Percentiles rank a stretch among this genome's conserved stretches.
Evolutionary conservation across 2,329 filamentous ascomycete genomes (phyloP).

Genomic region (Fusarium papillatum): DNA sequence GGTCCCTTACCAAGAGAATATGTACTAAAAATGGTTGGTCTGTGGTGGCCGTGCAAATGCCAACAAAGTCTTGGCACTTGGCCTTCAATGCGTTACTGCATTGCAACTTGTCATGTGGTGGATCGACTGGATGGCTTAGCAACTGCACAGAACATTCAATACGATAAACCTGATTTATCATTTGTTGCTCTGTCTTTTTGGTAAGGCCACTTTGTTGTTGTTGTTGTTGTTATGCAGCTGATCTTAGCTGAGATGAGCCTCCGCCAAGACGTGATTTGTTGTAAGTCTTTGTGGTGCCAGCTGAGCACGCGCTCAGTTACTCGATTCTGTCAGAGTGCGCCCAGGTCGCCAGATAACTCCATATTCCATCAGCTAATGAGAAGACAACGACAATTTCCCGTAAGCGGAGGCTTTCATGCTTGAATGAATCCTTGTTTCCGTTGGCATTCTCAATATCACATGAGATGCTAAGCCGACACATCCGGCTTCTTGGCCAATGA

Average conservation of each 20-base stretch:
- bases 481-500: conserved; percentile 10
- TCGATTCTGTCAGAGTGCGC: neutral
- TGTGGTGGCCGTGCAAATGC: neutral
- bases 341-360: neutral
- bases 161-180: neutral
- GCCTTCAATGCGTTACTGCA: neutral
- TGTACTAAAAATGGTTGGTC: neutral
- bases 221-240: neutral
- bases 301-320: neutral
- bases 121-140: neutral
- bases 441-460: neutral
- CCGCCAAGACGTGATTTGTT: neutral
- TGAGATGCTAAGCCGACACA: neutral
- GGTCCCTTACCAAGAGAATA: neutral
- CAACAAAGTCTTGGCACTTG: conserved; percentile 26
- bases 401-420: neutral
- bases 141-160: neutral
- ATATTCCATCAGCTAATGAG: neutral
- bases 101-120: neutral
- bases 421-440: neutral
- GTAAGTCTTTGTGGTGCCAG: neutral
- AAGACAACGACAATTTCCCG: neutral
- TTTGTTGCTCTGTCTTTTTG: neutral
- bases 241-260: neutral
- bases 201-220: neutral